Evolutionary conservation across 2,329 filamentous ascomycete genomes (phyloP).

Genomic region (Alternaria alternata): DNA sequence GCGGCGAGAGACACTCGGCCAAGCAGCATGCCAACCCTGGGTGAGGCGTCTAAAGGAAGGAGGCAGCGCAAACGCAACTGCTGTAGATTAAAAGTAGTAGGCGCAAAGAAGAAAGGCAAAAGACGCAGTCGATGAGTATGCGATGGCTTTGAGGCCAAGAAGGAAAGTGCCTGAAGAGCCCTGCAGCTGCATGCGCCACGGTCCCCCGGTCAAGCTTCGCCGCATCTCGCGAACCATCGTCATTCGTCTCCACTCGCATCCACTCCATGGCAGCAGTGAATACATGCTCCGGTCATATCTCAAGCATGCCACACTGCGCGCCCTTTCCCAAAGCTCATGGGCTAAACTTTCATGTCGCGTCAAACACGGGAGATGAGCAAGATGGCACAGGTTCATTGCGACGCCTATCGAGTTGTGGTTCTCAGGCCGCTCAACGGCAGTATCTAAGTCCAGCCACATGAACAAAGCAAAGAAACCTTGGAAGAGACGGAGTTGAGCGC

Average conservation of each 20-base stretch:
- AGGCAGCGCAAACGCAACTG: conserved; percentile 12
- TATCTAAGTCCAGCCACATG: neutral
- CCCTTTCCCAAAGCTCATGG: neutral
- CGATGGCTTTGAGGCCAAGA: conserved; percentile 1
- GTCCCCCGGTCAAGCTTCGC: conserved; percentile 12
- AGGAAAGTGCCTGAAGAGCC: conserved; percentile 21
- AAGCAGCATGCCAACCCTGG: conserved; percentile 37
- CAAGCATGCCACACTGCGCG: neutral
- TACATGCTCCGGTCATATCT: neutral
- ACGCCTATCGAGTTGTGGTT: neutral
- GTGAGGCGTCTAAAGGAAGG: conserved; percentile 3
- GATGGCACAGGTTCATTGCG: neutral
- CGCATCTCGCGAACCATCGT: conserved; percentile 15
- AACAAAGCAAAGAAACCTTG: conserved; percentile 2
- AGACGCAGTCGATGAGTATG: conserved; percentile 7
- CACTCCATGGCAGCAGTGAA: neutral
- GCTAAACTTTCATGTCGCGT: neutral
- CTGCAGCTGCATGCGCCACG: conserved; percentile 27
- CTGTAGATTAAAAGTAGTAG: conserved; percentile 9
- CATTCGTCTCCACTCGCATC: conserved; percentile 11
- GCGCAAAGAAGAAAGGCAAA: conserved; percentile 10
- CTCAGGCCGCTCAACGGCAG: neutral
- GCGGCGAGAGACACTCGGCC: conserved; percentile 40
- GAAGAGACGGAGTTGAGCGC: neutral
- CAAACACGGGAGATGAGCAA: neutral